Evolutionary conservation across 1,284 basidiomycete genomes (phyloP), one percentile per base, ranked within the genome.

Genomic region (Rhodofomes roseus): DNA sequence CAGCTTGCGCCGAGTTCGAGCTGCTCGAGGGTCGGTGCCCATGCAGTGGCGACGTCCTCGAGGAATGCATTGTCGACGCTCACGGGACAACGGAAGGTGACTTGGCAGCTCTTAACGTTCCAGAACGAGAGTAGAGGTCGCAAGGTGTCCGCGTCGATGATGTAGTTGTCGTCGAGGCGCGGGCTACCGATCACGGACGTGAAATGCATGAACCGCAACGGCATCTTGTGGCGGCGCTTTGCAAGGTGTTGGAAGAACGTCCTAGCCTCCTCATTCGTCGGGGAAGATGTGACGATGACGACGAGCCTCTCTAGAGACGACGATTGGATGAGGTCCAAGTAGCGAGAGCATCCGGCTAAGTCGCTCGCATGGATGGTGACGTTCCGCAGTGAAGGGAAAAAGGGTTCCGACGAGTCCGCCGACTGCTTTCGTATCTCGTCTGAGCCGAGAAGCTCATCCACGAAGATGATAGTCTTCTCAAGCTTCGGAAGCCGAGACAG

Each of bases 1-100:
- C 51, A 36, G 14, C 22, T 55, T 8, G 59, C 53, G 22, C 55
- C 55, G 58, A 65, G 60, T 40, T 65, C 62, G 54, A 65, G 53
- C 3, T 11, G 16, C 4, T 40, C n/a, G 39, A 40, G 56, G n/a
- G 57, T 60, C 18, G 54, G 54, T 16, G 34, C 27, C 63, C 61
- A 4, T 60, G 62, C 29, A 58, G 60, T 46, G 56, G 61, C 58
- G 27, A 37, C 37, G 37, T 53, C 51, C 37, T 3, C 14, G 34
- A 53, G 34, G 51, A 39, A 37, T 3, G 51, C 51, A 31, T 53
- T 27, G 34, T 53, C 51, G 1, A 18, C 3, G 11, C 37, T n/a
- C 12, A 34, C 16, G 14, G 31, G 14, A 11, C 51, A 53, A 9
- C 31, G 34, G 8, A 39, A 23, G 2, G 1, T 7, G n/a, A 53